Evolutionary conservation across 805 yeast genomes (phyloP).

Genomic region (Spathaspora boniae): DNA sequence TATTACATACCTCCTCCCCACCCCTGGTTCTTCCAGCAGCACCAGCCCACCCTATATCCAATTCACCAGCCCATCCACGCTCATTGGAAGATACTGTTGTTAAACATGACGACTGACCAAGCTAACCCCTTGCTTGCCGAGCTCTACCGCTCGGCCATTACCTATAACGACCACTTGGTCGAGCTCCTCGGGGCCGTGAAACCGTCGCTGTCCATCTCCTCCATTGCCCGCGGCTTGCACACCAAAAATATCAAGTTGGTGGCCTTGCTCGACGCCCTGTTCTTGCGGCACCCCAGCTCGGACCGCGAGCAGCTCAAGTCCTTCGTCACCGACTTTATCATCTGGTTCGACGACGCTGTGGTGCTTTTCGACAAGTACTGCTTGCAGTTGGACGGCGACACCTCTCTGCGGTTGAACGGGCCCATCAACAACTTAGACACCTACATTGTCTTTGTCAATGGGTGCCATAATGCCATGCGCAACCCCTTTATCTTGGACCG

Average conservation of each 20-base stretch:
- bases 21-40: too few species aligned
- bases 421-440: conserved; percentile 31
- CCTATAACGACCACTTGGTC: conserved; percentile 28
- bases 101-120: not conserved
- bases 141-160: conserved; percentile 5
- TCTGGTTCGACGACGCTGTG: conserved; percentile 37
- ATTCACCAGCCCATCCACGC: too few species aligned
- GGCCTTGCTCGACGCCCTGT: conserved; percentile 13
- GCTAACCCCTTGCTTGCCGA: conserved; percentile 5
- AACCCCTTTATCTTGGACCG: conserved; percentile 40
- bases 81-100: not conserved
- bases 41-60: too few species aligned
- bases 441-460: conserved; percentile 27
- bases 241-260: conserved; percentile 34
- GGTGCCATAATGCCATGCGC: conserved; percentile 20
- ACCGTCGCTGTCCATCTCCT: conserved; percentile 19
- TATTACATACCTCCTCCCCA: too few species aligned
- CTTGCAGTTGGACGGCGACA: conserved; percentile 11
- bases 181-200: conserved; percentile 31
- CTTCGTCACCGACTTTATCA: conserved; percentile 35
- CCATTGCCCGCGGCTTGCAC: conserved; percentile 37
- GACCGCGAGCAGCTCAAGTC: conserved; percentile 29
- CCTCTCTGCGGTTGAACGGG: conserved; percentile 12
- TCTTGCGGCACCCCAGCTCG: conserved; percentile 14
- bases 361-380: conserved; percentile 31